Base-by-base conservation (phyloP, 805 yeast species). In the Ogataea zsoltii region DNA sequence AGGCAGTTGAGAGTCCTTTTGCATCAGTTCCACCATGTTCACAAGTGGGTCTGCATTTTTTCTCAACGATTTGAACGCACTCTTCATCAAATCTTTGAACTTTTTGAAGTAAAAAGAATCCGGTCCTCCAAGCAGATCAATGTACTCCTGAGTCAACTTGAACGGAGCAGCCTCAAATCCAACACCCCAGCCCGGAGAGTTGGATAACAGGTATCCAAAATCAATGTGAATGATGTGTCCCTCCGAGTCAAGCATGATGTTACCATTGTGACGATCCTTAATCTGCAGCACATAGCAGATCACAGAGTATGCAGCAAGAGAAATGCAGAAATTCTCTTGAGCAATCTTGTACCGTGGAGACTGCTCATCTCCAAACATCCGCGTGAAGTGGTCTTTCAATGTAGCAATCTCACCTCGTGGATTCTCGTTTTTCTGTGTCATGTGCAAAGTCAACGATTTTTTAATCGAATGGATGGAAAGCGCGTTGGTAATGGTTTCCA, bases 101-200 rank as follows among this genome's bases (percentile, higher is more conserved):
- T 73, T 72, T 32, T 68, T 61, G 67, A 79, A 94, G 41, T 76
- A 68, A 17, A 71, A 76, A 15, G 89, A 79, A 2, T 80, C 83
- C 0, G 74, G 44, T 0, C 98, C 98, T 10, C 96, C 99, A 54
- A 94, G 64, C 3, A 94, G 65, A 26, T 91, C 97, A 17, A 92
- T 80, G 56, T 94, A 94, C 58, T 94, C 99, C 48, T 75, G 74
- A 0, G 98, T 89, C 14, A 94, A 72, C 63, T 94, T 94, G 74
- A 94, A 94, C 1, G 99, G 97, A 1, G 98, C 97, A 1, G 97
- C 95, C 62, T 94, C 99, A 63, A 94, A 91, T 0, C 97, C 97
- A 45, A 94, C 90, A 39, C 96, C 85, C 40, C 40, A 37, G 3
- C 99, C 99, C 0, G 99, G 99, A 0, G 97, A 85, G 61, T 94